phyloP scores from a whole-genome alignment of 148 eudicot species.

The Agrostemma githago region DNA sequence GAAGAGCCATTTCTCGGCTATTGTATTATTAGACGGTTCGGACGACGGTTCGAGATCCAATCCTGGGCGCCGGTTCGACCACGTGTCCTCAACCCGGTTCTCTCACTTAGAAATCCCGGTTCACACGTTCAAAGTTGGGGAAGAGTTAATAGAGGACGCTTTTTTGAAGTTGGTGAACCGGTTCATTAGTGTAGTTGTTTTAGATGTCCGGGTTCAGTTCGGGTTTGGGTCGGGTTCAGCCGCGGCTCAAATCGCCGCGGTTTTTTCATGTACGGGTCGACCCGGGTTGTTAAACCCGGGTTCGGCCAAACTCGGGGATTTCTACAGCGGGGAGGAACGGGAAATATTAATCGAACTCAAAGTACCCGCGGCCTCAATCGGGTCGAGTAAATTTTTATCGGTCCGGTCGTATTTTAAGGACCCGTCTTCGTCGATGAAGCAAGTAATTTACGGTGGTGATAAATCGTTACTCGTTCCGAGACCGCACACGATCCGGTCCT shows the following conservation, averaged over 20 bases:
- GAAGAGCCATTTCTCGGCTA: constrained; percentile 45
- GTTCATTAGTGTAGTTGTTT: constrained; percentile 53
- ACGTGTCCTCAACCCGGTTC: constrained; percentile 45
- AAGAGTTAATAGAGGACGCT: constrained; percentile 33
- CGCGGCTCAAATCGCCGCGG: constrained; percentile 57
- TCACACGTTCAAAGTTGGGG: constrained; percentile 33
- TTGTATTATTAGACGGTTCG: constrained; percentile 46
- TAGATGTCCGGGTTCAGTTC: constrained; percentile 52
- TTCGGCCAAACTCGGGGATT: constrained; percentile 53
- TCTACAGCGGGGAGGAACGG: constrained; percentile 63
- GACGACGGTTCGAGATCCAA: constrained; percentile 11
- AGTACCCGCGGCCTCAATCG: constrained; percentile 49
- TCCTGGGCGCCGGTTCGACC: constrained; percentile 10
- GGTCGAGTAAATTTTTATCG: constrained; percentile 60
- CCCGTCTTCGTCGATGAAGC: constrained; percentile 45
- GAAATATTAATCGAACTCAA: constrained; percentile 65
- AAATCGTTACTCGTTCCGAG: constrained; percentile 52
- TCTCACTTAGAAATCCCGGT: constrained; percentile 46
- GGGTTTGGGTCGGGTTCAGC: constrained; percentile 55
- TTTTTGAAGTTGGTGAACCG: constrained; percentile 39
- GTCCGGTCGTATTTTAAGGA: constrained; percentile 58
- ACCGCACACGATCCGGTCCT: constrained; percentile 61
- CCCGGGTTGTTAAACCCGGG: constrained; percentile 43
- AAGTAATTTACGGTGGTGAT: constrained; percentile 45
- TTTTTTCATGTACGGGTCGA: constrained; percentile 48